Conservation (phyloP, 768 basidiomycete genomes). For the Mycena floridula region DNA sequence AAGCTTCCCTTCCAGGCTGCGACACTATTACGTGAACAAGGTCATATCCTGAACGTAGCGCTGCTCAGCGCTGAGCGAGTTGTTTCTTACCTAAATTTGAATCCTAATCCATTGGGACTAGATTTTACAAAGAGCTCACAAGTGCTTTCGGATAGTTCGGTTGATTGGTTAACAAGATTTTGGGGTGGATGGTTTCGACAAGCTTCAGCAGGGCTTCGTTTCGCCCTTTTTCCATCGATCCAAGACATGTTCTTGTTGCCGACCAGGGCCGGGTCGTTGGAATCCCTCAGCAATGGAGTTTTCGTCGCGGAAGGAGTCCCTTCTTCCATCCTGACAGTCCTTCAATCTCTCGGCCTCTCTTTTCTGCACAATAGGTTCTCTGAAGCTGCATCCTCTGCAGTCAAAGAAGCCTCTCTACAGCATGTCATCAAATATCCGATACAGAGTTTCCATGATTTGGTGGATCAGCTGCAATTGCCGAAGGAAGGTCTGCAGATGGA, state of each 20-base stretch:
- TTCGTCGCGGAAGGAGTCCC: constrained; percentile 22
- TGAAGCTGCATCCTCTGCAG: constrained; percentile 9
- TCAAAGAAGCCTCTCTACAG: constrained; percentile 4
- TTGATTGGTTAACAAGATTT: constrained; percentile 32
- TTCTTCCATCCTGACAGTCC: constrained; percentile 11
- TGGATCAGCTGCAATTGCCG: constrained; percentile 17
- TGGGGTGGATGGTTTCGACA: constrained; percentile 38
- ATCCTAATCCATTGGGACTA: constrained; percentile 18
- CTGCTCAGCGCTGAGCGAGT: constrained; percentile 19
- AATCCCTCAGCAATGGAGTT: constrained; percentile 15
- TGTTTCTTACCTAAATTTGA: constrained; percentile 21
- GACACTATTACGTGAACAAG: not conserved
- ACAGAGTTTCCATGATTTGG: constrained; percentile 22
- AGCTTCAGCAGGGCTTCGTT: constrained; percentile 11
- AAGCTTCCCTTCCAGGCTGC: not conserved
- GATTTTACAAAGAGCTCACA: constrained; percentile 12
- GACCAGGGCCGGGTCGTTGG: constrained; percentile 19
- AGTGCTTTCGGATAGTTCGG: constrained; percentile 5
- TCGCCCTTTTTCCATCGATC: constrained; percentile 17
- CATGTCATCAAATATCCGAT: constrained; percentile 13
- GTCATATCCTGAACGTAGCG: constrained; percentile 25
- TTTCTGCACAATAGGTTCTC: constrained; percentile 26
- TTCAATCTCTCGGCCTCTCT: constrained; percentile 23
- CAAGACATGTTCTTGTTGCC: constrained; percentile 25
- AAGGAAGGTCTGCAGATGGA: constrained; percentile 4